Base-by-base conservation (phyloP, 2,329 filamentous ascomycete genomes). In the Grosmannia penicillata region DNA sequence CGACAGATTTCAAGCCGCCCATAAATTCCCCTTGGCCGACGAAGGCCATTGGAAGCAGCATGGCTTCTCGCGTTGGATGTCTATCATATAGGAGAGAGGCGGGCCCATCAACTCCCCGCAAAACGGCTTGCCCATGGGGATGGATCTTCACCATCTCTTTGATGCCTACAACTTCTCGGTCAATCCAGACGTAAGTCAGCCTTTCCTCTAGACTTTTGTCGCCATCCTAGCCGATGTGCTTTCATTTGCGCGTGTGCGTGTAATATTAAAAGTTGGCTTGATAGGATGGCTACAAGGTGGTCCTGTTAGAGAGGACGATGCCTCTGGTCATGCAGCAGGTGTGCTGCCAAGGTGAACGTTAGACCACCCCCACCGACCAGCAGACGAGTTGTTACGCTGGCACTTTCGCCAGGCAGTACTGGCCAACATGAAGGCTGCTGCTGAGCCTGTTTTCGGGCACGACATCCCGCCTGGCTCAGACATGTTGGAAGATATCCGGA, bases 391-490 rank as follows among this genome's bases (percentile, higher is more conserved):
- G 6, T 13, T 36, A 4, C 18, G 18, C 8, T 36, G 34, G 34
- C 25, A 36, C 15, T 36, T 36, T 23, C 24, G 25, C 8, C 34
- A 36, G 25, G 26, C 18, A 3, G 34, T 36, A 6, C 26, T 36
- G 11, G 24, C 24, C 6, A 36, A 36, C 22, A 19, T 36, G 17
- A 17, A 26, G 3, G 34, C 25, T 7, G 18, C 34, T 14, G 34
- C 25, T 8, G 34, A 36, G 13, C 34, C 34, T 17, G 4, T 22
- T n/a, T 24, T 22, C 2, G 40, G 38, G 6, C 17, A 21, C 9
- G 36, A 42, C 13, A 38, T 42, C 11, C 40, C 36, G 19, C 36
- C 40, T 5, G 36, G 36, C 15, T 35, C 35, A 1, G 36, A 42
- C 25, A 41, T 38, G 27, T 22, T 41, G 22, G 36, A 23, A 13